Percentiles rank a stretch among this genome's conserved stretches.
Conservation (phyloP, 108 stramenopile species). For the Epipyxis sp. region DNA sequence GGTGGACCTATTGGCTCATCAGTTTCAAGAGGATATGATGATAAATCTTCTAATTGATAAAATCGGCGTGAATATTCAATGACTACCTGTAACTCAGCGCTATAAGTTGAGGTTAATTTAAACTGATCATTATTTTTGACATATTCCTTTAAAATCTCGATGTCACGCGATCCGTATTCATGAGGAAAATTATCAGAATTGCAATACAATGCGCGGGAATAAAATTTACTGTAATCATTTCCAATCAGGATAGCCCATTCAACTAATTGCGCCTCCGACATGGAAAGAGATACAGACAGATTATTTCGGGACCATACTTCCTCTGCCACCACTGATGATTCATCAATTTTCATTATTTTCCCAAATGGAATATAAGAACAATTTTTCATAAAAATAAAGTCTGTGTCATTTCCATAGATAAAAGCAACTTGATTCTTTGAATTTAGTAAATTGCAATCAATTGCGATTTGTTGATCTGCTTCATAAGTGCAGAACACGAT, state of each 20-base stretch:
- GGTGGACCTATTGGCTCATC: not conserved
- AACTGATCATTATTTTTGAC: not conserved
- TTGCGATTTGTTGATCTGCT: conserved; percentile 10
- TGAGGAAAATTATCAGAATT: not conserved
- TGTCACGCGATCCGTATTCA: not conserved
- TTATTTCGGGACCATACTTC: not conserved
- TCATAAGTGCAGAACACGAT: not conserved
- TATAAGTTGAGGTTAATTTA: not conserved
- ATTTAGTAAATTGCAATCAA: not conserved
- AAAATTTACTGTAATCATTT: conserved; percentile 20
- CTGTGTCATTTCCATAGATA: not conserved
- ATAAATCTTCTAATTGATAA: conserved; percentile 25
- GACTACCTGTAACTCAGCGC: not conserved
- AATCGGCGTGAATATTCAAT: not conserved
- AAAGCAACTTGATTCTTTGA: not conserved
- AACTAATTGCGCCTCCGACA: not conserved
- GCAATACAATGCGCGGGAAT: not conserved
- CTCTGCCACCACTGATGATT: not conserved
- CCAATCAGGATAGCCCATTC: conserved; percentile 21
- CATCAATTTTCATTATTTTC: not conserved
- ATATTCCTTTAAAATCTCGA: not conserved
- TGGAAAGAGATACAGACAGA: not conserved
- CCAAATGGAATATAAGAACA: not conserved
- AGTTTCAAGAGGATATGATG: not conserved
- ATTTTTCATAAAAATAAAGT: conserved; percentile 12